phyloP scores from a whole-genome alignment of 108 stramenopile genomes.

The Cyclotella kingstonii region DNA sequence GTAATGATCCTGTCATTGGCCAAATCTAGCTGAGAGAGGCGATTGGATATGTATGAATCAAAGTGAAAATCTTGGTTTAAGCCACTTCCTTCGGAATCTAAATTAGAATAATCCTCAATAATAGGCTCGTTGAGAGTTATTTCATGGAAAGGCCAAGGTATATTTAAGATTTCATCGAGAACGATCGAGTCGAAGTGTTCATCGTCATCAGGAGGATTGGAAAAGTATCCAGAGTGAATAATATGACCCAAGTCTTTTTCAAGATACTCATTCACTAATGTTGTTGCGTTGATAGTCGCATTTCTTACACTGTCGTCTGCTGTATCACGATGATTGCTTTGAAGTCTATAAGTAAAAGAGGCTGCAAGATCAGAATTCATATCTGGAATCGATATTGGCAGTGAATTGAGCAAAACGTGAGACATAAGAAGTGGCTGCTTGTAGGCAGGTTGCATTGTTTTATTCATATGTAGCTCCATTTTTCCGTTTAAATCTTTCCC shows the following conservation, averaged over 20 bases:
- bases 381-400: conserved; percentile 31
- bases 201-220: conserved; percentile 4
- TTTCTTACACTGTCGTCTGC: neutral
- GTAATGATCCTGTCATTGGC: conserved; percentile 27
- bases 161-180: conserved; percentile 39
- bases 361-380: conserved; percentile 11
- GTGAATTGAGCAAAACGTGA: conserved; percentile 18
- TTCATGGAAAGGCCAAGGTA: conserved; percentile 45
- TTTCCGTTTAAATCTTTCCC: too few species aligned
- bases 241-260: conserved; percentile 19
- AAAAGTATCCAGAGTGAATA: conserved; percentile 33
- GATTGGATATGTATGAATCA: conserved; percentile 44
- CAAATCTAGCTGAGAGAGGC: conserved; percentile 29
- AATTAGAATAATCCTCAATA: conserved; percentile 11
- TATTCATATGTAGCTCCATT: too few species aligned
- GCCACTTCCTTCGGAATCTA: conserved; percentile 3
- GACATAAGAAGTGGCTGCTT: conserved; percentile 39
- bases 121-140: conserved; percentile 34
- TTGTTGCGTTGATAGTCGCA: neutral
- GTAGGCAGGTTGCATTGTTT: neutral
- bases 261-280: conserved; percentile 15
- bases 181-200: conserved; percentile 41
- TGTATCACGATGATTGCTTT: conserved; percentile 16
- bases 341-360: conserved; percentile 34
- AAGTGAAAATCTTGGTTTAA: conserved; percentile 24